A percentile compares a stretch with the other conserved stretches of the same genome.
These are phyloP conservation scores for Thalassiosira exigua DNA, from an alignment of 352 stramenopile species.

Conservation along the genomic window DNA sequence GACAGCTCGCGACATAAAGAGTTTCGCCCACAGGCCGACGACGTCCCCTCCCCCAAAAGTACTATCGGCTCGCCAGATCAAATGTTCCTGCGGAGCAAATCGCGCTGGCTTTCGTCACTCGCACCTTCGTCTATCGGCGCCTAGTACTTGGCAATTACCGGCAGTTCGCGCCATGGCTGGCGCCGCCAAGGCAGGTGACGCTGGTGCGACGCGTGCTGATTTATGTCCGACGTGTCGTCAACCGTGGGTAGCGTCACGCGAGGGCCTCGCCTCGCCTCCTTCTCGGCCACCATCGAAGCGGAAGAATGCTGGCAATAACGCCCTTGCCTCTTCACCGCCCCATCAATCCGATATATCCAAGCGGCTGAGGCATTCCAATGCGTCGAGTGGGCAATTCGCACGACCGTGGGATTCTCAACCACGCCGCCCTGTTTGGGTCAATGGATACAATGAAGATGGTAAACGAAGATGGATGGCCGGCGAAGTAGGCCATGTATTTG, in stretches of 20 bases:
- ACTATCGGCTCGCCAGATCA: too few relatives aligned
- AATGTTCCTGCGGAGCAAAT: too few relatives aligned
- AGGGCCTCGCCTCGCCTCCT: neutral
- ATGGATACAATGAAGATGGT: neutral
- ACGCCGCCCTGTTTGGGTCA: neutral
- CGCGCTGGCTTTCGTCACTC: too few relatives aligned
- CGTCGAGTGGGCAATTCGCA: neutral
- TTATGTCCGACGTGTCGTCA: neutral
- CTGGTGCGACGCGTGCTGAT: neutral
- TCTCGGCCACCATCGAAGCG: neutral
- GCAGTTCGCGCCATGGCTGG: too few relatives aligned
- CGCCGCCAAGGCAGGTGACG: neutral
- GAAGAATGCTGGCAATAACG: too few relatives aligned
- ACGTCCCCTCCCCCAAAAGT: too few relatives aligned
- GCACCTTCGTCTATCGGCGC: too few relatives aligned
- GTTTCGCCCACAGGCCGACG: too few relatives aligned
- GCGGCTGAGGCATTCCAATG: neutral
- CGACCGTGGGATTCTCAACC: neutral
- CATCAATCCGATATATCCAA: neutral
- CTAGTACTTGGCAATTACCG: too few relatives aligned
- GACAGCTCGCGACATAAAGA: too few relatives aligned
- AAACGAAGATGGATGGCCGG: neutral
- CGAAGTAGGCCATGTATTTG: neutral
- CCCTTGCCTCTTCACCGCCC: neutral
- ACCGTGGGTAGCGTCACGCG: neutral